phyloP scores from a whole-genome alignment of 2,329 filamentous ascomycete species.

The Pestalotiopsis sp. region DNA sequence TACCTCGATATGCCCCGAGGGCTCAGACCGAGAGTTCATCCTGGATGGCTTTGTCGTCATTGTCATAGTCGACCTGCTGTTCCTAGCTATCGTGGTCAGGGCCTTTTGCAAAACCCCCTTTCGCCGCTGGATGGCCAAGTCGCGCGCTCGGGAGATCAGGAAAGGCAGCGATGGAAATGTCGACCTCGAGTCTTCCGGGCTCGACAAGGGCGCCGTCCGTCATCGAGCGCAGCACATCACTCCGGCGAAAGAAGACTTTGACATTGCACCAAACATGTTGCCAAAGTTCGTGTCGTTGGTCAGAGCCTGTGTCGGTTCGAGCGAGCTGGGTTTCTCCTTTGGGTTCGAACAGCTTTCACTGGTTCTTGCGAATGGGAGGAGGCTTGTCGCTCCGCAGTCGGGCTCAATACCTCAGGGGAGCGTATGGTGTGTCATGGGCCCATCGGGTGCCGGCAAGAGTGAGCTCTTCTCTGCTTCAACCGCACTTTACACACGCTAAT shows the following conservation, averaged over 20 bases:
- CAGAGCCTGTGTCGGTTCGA: background rate
- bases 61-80: background rate
- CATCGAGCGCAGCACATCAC: background rate
- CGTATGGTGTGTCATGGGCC: constrained; percentile 6
- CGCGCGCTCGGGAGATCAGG: background rate
- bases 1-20: background rate
- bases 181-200: background rate
- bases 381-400: background rate
- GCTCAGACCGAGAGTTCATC: background rate
- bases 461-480: background rate
- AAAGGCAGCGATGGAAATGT: background rate
- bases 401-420: background rate
- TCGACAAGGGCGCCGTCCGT: background rate
- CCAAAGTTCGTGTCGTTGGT: background rate
- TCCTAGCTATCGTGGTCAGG: background rate
- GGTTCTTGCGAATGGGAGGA: background rate
- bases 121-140: background rate
- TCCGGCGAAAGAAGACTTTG: background rate
- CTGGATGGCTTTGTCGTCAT: background rate
- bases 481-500: background rate
- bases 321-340: background rate
- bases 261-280: background rate
- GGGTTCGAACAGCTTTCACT: constrained; percentile 1
- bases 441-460: constrained; percentile 7
- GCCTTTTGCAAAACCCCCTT: background rate